Base-by-base conservation (phyloP, 176 grass and related monocot genomes). In the Guadua angustifolia region DNA sequence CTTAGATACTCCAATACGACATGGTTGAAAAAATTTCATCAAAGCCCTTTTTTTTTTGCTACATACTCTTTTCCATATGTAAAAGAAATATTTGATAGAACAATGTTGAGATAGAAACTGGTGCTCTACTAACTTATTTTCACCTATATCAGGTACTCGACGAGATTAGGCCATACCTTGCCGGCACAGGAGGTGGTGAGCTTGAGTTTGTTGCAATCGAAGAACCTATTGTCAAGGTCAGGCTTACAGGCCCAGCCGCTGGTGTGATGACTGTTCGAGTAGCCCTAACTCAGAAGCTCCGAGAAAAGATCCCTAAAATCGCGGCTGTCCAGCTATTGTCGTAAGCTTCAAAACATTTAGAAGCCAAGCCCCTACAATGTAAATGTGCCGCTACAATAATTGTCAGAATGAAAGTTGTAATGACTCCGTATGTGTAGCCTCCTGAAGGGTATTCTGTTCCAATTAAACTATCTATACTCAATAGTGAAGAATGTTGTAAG, bases 91-190 rank as follows among this genome's bases (percentile, higher is more conserved):
- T n/a, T n/a, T 3, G 0, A 12, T 44, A 14, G 22, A 53, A 53
- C n/a, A 60, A 21, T 9, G 6, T 7, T 33, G 43, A 6, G 40
- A 32, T 76, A 69, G 22, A 61, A 69, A 21, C 14, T 85, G 4
- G 26, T 46, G 21, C 50, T 16, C 36, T 61, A 43, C 32, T 83
- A 52, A 81, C 47, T 24, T 72, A 26, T 45, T 61, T 85, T 85
- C 17, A 40, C 9, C 32, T 22, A 36, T 73, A 32, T 71, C 80
- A 99, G 96, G 96, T 99, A 39, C 96, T 99, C 36, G 86, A 94
- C 15, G 96, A 95, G 81, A 99, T 99, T 35, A 95, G 96, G 89
- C 96, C 96, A 25, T 99, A 95, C 87, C 93, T 98, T 79, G 70
- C 87, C 38, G 96, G 96, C 40, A 95, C 96, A 45, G 96, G 93